phyloP scores from a whole-genome alignment of 805 yeast species.

The Candida incommunis region DNA sequence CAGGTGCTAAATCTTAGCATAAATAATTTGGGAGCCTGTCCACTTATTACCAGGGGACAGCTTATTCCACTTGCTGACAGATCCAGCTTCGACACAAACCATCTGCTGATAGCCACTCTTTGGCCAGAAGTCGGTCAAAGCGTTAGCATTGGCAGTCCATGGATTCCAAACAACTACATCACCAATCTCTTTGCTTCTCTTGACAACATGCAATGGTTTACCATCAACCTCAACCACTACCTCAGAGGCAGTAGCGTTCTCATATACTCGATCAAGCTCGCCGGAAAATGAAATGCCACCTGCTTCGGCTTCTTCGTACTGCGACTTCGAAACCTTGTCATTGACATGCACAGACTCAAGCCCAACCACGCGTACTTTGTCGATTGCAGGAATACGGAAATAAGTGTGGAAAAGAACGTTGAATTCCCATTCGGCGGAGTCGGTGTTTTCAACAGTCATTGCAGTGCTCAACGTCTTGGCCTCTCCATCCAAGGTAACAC shows the following conservation, averaged over 20 bases:
- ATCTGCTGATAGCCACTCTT: slow-evolving; percentile 68
- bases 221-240: slow-evolving; percentile 62
- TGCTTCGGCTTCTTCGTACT: slow-evolving; percentile 19
- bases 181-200: slow-evolving; percentile 40
- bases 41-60: slow-evolving; percentile 63
- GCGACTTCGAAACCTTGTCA: slow-evolving; percentile 58
- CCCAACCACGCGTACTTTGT: slow-evolving; percentile 64
- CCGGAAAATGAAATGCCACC: slow-evolving; percentile 20
- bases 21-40: slow-evolving; percentile 51
- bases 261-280: slow-evolving; percentile 79
- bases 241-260: slow-evolving; percentile 31
- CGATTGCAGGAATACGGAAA: slow-evolving; percentile 58
- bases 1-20: slow-evolving; percentile 9
- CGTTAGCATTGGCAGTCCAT: slow-evolving; percentile 70
- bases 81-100: slow-evolving; percentile 94
- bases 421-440: slow-evolving; percentile 56
- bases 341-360: slow-evolving; percentile 56
- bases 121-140: slow-evolving; percentile 83
- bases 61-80: slow-evolving; percentile 52
- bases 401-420: slow-evolving; percentile 94
- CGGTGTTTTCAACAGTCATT: slow-evolving; percentile 66
- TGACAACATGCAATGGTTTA: slow-evolving; percentile 52
- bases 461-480: slow-evolving; percentile 39
- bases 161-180: slow-evolving; percentile 95
- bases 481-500: slow-evolving; percentile 46